Evolutionary conservation across 345 rosid genomes (phyloP).

Genomic region (Salix caprea): DNA sequence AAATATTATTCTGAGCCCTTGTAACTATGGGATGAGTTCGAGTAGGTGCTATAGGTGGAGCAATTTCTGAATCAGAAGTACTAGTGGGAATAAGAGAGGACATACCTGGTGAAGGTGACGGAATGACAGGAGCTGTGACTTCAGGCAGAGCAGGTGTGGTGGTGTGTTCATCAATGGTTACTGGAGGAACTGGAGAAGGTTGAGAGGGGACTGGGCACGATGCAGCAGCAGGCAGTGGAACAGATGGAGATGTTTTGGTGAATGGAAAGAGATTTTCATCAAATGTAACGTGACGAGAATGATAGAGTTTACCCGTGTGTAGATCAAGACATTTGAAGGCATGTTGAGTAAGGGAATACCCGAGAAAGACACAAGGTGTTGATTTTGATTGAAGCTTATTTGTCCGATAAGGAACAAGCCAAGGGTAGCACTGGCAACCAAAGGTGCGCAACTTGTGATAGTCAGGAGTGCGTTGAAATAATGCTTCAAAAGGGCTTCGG

Average conservation of each 20-base stretch:
- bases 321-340: background rate
- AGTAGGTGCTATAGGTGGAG: too few relatives aligned
- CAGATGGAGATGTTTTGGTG: background rate
- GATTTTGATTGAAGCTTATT: background rate
- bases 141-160: too few relatives aligned
- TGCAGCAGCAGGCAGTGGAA: too few relatives aligned
- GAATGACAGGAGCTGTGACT: too few relatives aligned
- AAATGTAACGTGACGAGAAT: background rate
- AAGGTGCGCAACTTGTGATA: background rate
- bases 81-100: too few relatives aligned
- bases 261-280: background rate
- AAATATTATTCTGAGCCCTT: too few relatives aligned
- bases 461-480: background rate
- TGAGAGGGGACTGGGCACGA: rapidly evolving
- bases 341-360: background rate
- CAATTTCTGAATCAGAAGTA: too few relatives aligned
- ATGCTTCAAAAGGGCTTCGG: background rate
- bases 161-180: too few relatives aligned
- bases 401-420: background rate
- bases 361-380: background rate
- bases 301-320: too few relatives aligned
- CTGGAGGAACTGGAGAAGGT: background rate
- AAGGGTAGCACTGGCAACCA: background rate
- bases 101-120: too few relatives aligned
- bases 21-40: too few relatives aligned